phyloP scores from a whole-genome alignment of 345 rosid genomes.

The Rubroshorea leprosula region DNA sequence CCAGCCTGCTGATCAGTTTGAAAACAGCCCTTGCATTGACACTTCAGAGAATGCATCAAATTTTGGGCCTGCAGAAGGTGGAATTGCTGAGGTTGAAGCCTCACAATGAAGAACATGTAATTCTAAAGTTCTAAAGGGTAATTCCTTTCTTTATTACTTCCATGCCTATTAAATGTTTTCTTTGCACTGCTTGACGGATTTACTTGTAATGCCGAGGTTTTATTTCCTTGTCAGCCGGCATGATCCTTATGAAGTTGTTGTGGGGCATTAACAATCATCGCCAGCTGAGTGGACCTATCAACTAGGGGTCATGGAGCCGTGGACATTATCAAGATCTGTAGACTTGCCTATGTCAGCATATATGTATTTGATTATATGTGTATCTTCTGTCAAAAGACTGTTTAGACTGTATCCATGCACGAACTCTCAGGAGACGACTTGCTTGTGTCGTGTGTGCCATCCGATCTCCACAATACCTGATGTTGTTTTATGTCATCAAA shows the following conservation, averaged over 20 bases:
- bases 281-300: background rate
- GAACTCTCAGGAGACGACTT: background rate
- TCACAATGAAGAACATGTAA: slow-evolving; percentile 23
- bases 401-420: background rate
- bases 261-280: slow-evolving; percentile 2
- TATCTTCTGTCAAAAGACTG: background rate
- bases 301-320: background rate
- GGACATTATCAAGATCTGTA: background rate
- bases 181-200: slow-evolving; percentile 15
- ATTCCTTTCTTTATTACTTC: slow-evolving; percentile 30
- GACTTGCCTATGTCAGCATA: background rate
- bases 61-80: slow-evolving; percentile 33
- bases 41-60: slow-evolving; percentile 33
- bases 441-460: background rate
- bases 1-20: slow-evolving; percentile 11
- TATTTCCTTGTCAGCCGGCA: slow-evolving; percentile 28
- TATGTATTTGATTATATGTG: background rate
- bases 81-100: slow-evolving; percentile 27
- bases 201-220: slow-evolving; percentile 28
- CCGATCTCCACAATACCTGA: too few relatives aligned
- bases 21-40: slow-evolving; percentile 20
- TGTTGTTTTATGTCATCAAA: background rate
- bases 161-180: slow-evolving; percentile 5
- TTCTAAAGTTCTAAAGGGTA: slow-evolving; percentile 27
- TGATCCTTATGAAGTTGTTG: slow-evolving; percentile 19